phyloP scores from a whole-genome alignment of 257 asterid genomes.

The Pogostemon cablin region DNA sequence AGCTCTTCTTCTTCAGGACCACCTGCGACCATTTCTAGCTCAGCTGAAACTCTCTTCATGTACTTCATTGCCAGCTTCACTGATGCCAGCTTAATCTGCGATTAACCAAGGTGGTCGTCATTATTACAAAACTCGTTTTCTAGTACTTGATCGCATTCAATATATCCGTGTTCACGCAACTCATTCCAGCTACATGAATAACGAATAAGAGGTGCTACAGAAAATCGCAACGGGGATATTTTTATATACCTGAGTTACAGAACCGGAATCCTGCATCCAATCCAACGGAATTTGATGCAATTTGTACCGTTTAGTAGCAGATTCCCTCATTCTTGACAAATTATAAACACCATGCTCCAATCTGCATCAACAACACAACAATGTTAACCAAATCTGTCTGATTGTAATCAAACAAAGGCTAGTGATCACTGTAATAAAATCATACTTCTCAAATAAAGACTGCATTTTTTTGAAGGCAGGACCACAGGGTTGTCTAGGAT shows the following conservation, averaged over 20 bases:
- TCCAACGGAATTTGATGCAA: slow-evolving; percentile 71
- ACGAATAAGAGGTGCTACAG: not conserved
- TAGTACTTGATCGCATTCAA: not conserved
- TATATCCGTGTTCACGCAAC: not conserved
- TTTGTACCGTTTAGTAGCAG: slow-evolving; percentile 73
- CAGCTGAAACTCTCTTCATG: slow-evolving; percentile 92
- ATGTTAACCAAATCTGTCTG: not conserved
- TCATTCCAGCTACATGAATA: not conserved
- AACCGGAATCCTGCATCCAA: slow-evolving; percentile 94
- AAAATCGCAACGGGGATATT: not conserved
- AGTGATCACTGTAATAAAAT: too few species aligned
- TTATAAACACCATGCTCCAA: slow-evolving; percentile 86
- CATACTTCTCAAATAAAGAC: slow-evolving; percentile 83
- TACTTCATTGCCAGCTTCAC: slow-evolving; percentile 96
- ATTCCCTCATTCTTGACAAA: slow-evolving; percentile 85
- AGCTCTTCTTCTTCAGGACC: slow-evolving; percentile 87
- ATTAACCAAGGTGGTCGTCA: not conserved
- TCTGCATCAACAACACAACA: slow-evolving; percentile 42
- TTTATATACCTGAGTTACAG: slow-evolving; percentile 64
- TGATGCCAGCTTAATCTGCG: slow-evolving; percentile 95
- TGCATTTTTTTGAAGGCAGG: slow-evolving; percentile 94
- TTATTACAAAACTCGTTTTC: slow-evolving; percentile 1
- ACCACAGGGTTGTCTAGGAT: slow-evolving; percentile 75
- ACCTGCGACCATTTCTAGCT: slow-evolving; percentile 72
- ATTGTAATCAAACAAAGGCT: not conserved